These are phyloP conservation scores for Tripterygium wilfordii DNA, from an alignment of 177 flowering plant genomes.

Conservation along the genomic window DNA sequence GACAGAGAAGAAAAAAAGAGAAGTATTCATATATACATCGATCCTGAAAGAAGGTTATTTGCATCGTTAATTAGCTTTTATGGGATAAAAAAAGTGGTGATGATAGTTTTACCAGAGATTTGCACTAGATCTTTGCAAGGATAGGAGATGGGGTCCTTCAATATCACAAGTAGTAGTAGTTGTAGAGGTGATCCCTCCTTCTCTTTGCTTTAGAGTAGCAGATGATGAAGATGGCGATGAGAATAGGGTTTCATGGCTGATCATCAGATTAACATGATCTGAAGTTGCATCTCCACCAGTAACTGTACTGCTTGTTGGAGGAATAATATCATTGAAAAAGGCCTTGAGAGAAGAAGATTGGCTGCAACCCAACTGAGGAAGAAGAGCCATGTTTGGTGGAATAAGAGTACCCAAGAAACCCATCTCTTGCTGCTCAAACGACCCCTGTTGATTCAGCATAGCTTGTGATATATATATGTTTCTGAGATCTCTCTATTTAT, in stretches of 20 bases:
- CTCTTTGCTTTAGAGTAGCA: constrained; percentile 19
- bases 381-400: constrained; percentile 14
- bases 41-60: too few relatives aligned
- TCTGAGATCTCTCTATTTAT: constrained; percentile 21
- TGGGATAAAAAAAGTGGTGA: too few relatives aligned
- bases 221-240: too few relatives aligned
- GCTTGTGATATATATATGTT: constrained; percentile 16
- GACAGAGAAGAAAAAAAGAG: too few relatives aligned
- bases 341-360: constrained; percentile 28
- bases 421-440: constrained; percentile 36
- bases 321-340: constrained; percentile 8
- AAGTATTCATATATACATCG: too few relatives aligned
- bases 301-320: constrained; percentile 22
- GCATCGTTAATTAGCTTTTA: too few relatives aligned
- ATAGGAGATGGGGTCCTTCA: constrained; percentile 32
- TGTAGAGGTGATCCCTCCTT: too few relatives aligned
- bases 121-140: constrained; percentile 37
- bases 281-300: constrained; percentile 11
- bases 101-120: constrained; percentile 45
- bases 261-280: constrained; percentile 8
- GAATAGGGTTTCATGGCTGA: constrained; percentile 24
- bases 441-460: constrained; percentile 30
- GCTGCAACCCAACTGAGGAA: constrained; percentile 18
- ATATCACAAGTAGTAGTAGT: constrained; percentile 10
- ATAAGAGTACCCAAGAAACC: constrained; percentile 31